Base-by-base conservation (phyloP, 306 rosid species). In the Luffa aegyptiaca region DNA sequence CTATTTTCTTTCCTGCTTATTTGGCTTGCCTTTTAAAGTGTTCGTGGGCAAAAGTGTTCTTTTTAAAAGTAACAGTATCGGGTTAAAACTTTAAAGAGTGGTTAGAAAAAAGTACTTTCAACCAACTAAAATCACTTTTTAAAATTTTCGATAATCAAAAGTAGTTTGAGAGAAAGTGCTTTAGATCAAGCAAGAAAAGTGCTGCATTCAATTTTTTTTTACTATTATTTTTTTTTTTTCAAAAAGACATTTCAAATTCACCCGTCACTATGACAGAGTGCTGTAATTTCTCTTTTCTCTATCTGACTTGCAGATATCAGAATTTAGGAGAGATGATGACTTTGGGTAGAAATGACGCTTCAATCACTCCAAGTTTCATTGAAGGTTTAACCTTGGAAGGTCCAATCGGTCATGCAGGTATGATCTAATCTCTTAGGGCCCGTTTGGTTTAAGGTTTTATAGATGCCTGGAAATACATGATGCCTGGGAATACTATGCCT, bases 241-340 rank as follows among this genome's bases (percentile, higher is more conserved):
- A 37, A 37, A 37, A 44, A 44, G 48, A 7, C 57, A 16, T 57
- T 20, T n/a, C 63, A 57, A 57, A 57, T 12, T n/a, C 33, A 20
- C 63, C 11, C 0, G 2, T 56, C 62, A 18, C 10, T 48, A 11
- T 51, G 13, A 39, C 33, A 49, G 7, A 51, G 13, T 68, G 6
- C 55, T 49, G 21, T 42, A 20, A 17, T 58, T 59, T 42, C 17
- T 62, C 0, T 78, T 58, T 59, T 42, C 17, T 62, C 0, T 78
- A 48, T 59, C 41, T 85, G 89, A 69, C 8, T 76, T 66, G 52
- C 81, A 93, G 95, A 91, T 92, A 90, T 87, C 98, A 95, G 84
- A 95, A 95, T 84, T 86, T 95, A 75, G 98, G 98, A 33, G 98
- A 95, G 86, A 95, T 94, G 98, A 95, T 94, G 88, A 90, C 91